These are phyloP conservation scores for Cyathus striatus DNA, from an alignment of 768 basidiomycete species.

Conservation along the genomic window DNA sequence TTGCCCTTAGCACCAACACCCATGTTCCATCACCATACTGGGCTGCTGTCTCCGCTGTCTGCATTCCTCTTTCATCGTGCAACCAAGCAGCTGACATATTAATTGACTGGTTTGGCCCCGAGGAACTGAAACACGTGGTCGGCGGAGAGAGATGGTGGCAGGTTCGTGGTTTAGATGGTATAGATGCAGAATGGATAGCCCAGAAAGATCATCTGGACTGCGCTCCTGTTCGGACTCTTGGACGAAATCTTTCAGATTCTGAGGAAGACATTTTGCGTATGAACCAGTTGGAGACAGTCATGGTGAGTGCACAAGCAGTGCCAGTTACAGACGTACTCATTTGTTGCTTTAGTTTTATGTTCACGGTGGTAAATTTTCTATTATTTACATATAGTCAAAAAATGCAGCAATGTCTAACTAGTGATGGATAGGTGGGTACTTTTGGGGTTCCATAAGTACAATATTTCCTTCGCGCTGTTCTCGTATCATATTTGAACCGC, in stretches of 20 bases:
- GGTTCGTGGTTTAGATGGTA: slow-evolving; percentile 63
- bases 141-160: slow-evolving; percentile 87
- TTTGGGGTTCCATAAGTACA: slow-evolving; percentile 61
- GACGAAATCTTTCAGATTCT: slow-evolving; percentile 24
- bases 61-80: slow-evolving; percentile 52
- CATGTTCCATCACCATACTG: slow-evolving; percentile 65
- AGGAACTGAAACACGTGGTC: slow-evolving; percentile 60
- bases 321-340: not conserved
- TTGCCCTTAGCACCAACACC: slow-evolving; percentile 49
- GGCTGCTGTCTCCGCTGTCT: slow-evolving; percentile 54
- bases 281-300: slow-evolving; percentile 51
- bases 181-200: slow-evolving; percentile 63
- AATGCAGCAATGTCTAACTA: not conserved
- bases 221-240: not conserved
- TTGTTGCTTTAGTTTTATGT: slow-evolving; percentile 50
- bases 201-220: slow-evolving; percentile 38
- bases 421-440: slow-evolving; percentile 48
- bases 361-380: slow-evolving; percentile 43
- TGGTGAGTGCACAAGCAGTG: slow-evolving; percentile 37
- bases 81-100: slow-evolving; percentile 62
- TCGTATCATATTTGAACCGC: not conserved
- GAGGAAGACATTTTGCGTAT: slow-evolving; percentile 40
- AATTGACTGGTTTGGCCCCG: slow-evolving; percentile 67
- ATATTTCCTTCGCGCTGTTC: too few relatives aligned
- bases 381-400: not conserved